A percentile compares a stretch with the other conserved stretches of the same genome.
Evolutionary conservation across 2,329 filamentous ascomycete species (phyloP).

Genomic region (Penicillium sp.): DNA sequence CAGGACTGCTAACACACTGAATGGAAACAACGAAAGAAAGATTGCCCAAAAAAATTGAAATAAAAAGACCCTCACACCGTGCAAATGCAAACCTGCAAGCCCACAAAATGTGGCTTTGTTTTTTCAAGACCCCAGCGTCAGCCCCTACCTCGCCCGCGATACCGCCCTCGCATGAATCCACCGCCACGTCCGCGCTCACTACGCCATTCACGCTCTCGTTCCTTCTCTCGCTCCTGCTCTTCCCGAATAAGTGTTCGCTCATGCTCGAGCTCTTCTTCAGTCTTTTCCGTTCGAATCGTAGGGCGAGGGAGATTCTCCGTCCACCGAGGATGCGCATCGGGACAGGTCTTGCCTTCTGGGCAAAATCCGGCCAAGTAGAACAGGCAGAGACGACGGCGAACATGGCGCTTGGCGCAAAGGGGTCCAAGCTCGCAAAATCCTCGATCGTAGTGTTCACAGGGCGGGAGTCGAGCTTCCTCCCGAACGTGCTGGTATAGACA

Average conservation of each 20-base stretch:
- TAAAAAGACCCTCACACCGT: neutral
- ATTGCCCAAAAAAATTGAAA: neutral
- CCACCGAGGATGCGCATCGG: conserved; percentile 80
- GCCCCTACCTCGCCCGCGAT: conserved; percentile 49
- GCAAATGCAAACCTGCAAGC: neutral
- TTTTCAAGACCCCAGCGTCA: conserved; percentile 10
- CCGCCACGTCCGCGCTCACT: conserved; percentile 53
- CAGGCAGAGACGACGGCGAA: conserved; percentile 74
- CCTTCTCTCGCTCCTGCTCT: conserved; percentile 58
- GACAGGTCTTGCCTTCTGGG: conserved; percentile 75
- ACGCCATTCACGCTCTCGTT: conserved; percentile 55
- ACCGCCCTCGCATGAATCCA: conserved; percentile 45
- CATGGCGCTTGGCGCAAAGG: conserved; percentile 82
- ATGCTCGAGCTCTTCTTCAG: conserved; percentile 65
- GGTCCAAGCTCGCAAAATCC: conserved; percentile 94
- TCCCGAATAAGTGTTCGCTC: conserved; percentile 58
- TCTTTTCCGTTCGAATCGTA: conserved; percentile 66
- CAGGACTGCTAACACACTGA: neutral
- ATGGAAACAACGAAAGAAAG: neutral
- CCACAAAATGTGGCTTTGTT: neutral
- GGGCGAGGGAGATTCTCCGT: conserved; percentile 62
- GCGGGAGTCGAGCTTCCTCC: conserved; percentile 72
- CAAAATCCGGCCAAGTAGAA: conserved; percentile 95
- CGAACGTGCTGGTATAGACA: conserved; percentile 91
- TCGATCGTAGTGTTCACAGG: conserved; percentile 87